Evolutionary conservation across 2,329 filamentous ascomycete genomes (phyloP).

Genomic region (Sporothrix humicola): DNA sequence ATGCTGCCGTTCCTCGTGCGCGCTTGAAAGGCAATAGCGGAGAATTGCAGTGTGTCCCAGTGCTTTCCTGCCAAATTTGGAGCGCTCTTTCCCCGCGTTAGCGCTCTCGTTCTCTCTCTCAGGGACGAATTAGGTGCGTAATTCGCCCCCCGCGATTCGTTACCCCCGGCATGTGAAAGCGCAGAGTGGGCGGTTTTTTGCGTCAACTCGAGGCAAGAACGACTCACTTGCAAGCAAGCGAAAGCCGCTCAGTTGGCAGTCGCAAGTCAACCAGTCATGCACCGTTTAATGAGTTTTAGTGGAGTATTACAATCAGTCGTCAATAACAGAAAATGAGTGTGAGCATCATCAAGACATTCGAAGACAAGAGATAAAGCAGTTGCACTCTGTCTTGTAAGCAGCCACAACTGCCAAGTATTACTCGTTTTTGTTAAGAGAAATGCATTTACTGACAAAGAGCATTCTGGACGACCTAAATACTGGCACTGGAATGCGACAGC

Average conservation of each 20-base stretch:
- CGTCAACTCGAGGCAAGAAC: constrained; percentile 18
- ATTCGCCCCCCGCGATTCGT: constrained; percentile 26
- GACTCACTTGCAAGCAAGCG: not conserved
- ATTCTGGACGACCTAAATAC: no score
- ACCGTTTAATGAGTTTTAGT: not conserved
- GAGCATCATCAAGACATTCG: not conserved
- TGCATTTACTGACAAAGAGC: no score
- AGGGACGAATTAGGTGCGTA: constrained; percentile 19
- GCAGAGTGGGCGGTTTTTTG: not conserved
- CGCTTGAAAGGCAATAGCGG: not conserved
- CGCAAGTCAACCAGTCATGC: constrained; percentile 7
- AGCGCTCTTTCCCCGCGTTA: constrained; percentile 27
- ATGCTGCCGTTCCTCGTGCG: not conserved
- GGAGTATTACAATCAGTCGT: not conserved
- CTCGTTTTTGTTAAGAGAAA: no score
- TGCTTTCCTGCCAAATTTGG: constrained; percentile 19
- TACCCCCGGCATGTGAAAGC: constrained; percentile 27
- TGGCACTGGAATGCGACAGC: not conserved
- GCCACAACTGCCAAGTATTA: not conserved
- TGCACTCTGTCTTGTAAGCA: constrained; percentile 5
- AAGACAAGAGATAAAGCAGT: not conserved
- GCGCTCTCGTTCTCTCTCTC: not conserved
- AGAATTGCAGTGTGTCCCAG: not conserved
- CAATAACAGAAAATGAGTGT: not conserved
- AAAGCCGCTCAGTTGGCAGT: not conserved